Base-by-base conservation (phyloP, 345 rosid genomes). In the Ceriops tagal region DNA sequence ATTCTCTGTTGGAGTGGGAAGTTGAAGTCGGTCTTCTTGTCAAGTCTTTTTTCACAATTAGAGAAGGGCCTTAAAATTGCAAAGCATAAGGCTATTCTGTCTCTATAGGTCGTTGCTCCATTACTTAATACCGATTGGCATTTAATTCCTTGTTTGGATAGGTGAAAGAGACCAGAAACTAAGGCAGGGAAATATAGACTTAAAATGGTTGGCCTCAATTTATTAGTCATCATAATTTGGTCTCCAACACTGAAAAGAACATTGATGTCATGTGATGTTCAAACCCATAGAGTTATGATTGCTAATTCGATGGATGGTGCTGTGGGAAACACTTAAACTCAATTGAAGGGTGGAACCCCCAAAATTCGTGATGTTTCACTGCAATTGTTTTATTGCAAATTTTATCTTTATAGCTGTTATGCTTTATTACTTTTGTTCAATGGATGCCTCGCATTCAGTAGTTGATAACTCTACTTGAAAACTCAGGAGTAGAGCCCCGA, bases 161-260 rank as follows among this genome's bases (percentile, higher is more conserved):
- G 5, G 49, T 43, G 49, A 43, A 13, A 43, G 18, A 13, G 18
- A 11, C 49, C 4, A 43, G 19, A 43, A 13, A 43, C 49, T 43
- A 43, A 43, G 49, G 3, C 47, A 43, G 47, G 47, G 16, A 11
- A 43, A 43, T 43, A 43, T 11, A 43, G 49, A 43, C 13, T 43
- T 11, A 43, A 0, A 13, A 3, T 43, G 16, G 4, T 43, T 43
- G 3, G 16, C 16, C 49, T 39, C 21, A 8, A 65, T 60, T 11
- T 11, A 39, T 13, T 56, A 16, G 70, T 66, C 16, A 78, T 66
- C 46, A 52, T 56, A 56, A 19, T 69, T 73, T 47, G 58, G 73
- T 65, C 55, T 65, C 59, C 67, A 62, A 55, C 51, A 73, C 69
- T 61, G 43, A 59, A 69, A 72, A 64, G 62, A 63, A 58, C 58